Percentiles rank a stretch among this genome's conserved stretches.
These are phyloP conservation scores for Rosellinia necatrix DNA, from an alignment of 2,329 filamentous ascomycete genomes.

Conservation along the genomic window DNA sequence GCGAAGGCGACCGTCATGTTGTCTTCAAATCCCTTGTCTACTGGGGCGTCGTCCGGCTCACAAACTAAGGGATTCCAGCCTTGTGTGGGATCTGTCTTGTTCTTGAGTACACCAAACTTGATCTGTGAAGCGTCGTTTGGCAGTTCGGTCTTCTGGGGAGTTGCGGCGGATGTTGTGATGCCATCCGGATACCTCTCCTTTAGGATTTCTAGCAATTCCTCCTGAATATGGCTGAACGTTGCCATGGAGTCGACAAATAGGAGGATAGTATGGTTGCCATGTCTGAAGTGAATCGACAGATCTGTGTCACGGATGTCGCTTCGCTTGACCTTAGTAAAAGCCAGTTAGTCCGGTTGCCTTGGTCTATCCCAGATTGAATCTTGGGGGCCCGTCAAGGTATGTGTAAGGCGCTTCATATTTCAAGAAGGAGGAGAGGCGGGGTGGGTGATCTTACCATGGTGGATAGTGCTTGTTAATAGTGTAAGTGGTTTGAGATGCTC, in stretches of 20 bases:
- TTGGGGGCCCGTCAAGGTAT: too few relatives aligned
- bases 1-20: slow-evolving; percentile 56
- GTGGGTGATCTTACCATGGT: slow-evolving; percentile 26
- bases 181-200: slow-evolving; percentile 61
- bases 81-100: slow-evolving; percentile 49
- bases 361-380: too few relatives aligned
- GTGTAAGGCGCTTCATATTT: background rate
- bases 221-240: slow-evolving; percentile 60
- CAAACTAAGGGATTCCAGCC: slow-evolving; percentile 57
- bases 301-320: slow-evolving; percentile 34
- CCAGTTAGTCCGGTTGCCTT: slow-evolving; percentile 21
- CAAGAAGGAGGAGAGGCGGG: background rate
- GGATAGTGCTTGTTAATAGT: background rate
- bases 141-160: slow-evolving; percentile 45
- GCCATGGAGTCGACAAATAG: slow-evolving; percentile 65
- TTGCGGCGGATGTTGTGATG: slow-evolving; percentile 46
- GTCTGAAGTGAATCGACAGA: slow-evolving; percentile 72
- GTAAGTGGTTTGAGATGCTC: background rate
- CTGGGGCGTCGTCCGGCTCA: slow-evolving; percentile 46
- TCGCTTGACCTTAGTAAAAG: slow-evolving; percentile 26
- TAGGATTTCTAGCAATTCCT: slow-evolving; percentile 62
- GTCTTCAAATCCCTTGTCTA: slow-evolving; percentile 51
- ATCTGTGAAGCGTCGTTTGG: slow-evolving; percentile 49
- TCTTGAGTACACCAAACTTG: slow-evolving; percentile 52
- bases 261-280: slow-evolving; percentile 72